Evolutionary conservation across 1,284 basidiomycete species (phyloP).

Genomic region (Prillingera fragicola): DNA sequence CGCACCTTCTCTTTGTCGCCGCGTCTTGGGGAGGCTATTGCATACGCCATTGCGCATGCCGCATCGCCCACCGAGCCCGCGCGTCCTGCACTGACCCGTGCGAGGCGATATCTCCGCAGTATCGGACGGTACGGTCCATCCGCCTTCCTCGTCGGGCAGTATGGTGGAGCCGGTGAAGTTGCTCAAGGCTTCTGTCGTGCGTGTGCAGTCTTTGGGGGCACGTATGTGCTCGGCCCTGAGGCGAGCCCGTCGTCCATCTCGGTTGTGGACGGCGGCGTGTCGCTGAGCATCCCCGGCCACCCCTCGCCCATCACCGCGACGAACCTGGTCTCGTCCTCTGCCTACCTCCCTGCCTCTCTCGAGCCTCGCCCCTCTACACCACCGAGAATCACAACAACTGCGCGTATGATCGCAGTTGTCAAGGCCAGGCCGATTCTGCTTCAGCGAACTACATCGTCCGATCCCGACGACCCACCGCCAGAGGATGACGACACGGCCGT

Average conservation of each 20-base stretch:
- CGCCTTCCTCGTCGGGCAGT: slow-evolving; percentile 88
- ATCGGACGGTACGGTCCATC: slow-evolving; percentile 83
- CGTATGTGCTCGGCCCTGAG: slow-evolving; percentile 66
- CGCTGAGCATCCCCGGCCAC: slow-evolving; percentile 55
- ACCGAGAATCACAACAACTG: slow-evolving; percentile 28
- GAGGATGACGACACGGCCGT: slow-evolving; percentile 62
- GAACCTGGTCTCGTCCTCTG: slow-evolving; percentile 50
- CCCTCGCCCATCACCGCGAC: slow-evolving; percentile 52
- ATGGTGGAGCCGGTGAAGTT: slow-evolving; percentile 88
- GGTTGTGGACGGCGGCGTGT: slow-evolving; percentile 8
- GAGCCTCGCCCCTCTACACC: slow-evolving; percentile 7
- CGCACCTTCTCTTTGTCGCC: slow-evolving; percentile 60
- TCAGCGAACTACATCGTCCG: background rate
- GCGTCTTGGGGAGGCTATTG: slow-evolving; percentile 58
- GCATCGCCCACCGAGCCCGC: slow-evolving; percentile 56
- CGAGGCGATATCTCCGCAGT: slow-evolving; percentile 69
- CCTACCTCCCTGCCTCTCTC: slow-evolving; percentile 51
- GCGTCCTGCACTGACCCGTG: slow-evolving; percentile 59
- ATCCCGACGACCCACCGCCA: slow-evolving; percentile 22
- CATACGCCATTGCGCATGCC: slow-evolving; percentile 69
- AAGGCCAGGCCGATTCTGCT: slow-evolving; percentile 46
- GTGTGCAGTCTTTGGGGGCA: slow-evolving; percentile 74
- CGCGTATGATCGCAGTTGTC: slow-evolving; percentile 65
- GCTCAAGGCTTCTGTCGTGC: slow-evolving; percentile 82
- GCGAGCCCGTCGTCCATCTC: slow-evolving; percentile 20